Evolutionary conservation across 352 stramenopile species (phyloP).

Genomic region (Plasmopara muralis): DNA sequence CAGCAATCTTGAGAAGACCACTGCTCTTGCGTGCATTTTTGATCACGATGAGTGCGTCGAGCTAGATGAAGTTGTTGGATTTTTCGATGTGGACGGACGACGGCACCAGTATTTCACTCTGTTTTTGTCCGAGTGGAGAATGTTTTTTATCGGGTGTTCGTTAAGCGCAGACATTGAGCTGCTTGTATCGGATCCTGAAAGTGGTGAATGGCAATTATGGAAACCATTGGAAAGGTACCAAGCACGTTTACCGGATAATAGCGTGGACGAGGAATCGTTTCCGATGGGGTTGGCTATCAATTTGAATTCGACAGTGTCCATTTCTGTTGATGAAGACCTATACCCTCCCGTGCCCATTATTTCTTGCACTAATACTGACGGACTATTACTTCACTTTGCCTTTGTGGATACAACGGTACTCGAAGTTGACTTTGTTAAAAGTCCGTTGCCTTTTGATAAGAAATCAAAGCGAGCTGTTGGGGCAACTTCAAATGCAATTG

Average conservation of each 20-base stretch:
- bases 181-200: slow-evolving; percentile 54
- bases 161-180: slow-evolving; percentile 75
- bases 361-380: slow-evolving; percentile 50
- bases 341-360: slow-evolving; percentile 51
- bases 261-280: slow-evolving; percentile 60
- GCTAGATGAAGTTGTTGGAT: slow-evolving; percentile 60
- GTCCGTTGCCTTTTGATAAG: slow-evolving; percentile 19
- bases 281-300: slow-evolving; percentile 50
- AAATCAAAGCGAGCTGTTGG: slow-evolving; percentile 10
- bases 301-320: slow-evolving; percentile 41
- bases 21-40: slow-evolving; percentile 48
- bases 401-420: slow-evolving; percentile 58
- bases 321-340: slow-evolving; percentile 45
- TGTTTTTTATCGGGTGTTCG: slow-evolving; percentile 78
- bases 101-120: slow-evolving; percentile 61
- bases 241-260: slow-evolving; percentile 64
- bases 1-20: slow-evolving; percentile 43
- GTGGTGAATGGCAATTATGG: slow-evolving; percentile 58
- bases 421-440: slow-evolving; percentile 41
- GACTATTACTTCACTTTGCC: slow-evolving; percentile 55
- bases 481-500: background rate
- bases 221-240: slow-evolving; percentile 73
- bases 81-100: slow-evolving; percentile 45
- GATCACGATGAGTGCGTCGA: slow-evolving; percentile 42
- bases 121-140: slow-evolving; percentile 63